Evolutionary conservation across 2,329 filamentous ascomycete species (phyloP).

Genomic region (Dothideomycetes sp.): DNA sequence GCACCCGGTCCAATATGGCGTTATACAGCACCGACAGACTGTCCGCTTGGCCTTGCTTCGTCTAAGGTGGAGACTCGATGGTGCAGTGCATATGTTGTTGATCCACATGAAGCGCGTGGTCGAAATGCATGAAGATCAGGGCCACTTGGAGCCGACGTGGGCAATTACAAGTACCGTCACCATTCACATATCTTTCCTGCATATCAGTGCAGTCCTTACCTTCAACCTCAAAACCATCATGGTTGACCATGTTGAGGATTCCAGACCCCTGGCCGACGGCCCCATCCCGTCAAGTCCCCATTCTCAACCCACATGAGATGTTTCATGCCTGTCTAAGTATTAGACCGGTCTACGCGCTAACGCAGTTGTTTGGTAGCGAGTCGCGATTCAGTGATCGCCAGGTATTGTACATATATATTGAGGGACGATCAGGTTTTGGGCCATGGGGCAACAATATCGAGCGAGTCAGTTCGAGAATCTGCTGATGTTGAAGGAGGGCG

Average conservation of each 20-base stretch:
- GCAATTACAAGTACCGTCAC: too few relatives aligned
- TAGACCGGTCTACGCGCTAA: not conserved
- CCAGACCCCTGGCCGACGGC: not conserved
- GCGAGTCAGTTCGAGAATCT: too few relatives aligned
- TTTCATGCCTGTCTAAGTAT: not conserved
- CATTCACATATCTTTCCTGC: too few relatives aligned
- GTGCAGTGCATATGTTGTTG: too few relatives aligned
- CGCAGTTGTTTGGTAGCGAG: constrained; percentile 3
- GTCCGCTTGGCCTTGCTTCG: not conserved
- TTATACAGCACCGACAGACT: not conserved
- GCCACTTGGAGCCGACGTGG: not conserved
- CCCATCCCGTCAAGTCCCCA: not conserved
- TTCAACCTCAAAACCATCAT: too few relatives aligned
- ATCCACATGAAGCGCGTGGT: not conserved
- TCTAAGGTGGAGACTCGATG: too few relatives aligned
- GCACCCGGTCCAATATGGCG: constrained; percentile 9
- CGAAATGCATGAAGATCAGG: not conserved
- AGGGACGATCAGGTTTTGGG: too few relatives aligned
- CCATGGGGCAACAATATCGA: not conserved
- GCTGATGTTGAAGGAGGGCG: too few relatives aligned
- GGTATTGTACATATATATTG: not conserved
- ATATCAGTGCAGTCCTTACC: too few relatives aligned
- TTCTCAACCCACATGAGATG: not conserved
- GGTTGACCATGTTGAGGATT: too few relatives aligned
- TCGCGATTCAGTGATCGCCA: constrained; percentile 8